Conservation (phyloP, 164 flowering plant genomes). For the Stephania yunnanensis region DNA sequence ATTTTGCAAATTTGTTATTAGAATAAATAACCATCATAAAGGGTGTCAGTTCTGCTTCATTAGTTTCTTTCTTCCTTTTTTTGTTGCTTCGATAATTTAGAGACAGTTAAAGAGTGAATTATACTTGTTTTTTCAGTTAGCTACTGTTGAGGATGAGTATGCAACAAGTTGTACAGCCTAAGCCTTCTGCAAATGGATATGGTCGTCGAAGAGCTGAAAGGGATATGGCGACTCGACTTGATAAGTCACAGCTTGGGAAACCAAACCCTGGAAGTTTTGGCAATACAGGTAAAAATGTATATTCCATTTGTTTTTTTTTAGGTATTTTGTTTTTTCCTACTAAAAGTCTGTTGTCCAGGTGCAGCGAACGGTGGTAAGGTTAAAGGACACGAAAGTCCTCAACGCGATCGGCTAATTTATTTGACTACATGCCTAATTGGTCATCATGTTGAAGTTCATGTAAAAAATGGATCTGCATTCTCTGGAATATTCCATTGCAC, state of each 20-base stretch:
- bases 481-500: conserved; percentile 83
- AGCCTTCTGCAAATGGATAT: conserved; percentile 64
- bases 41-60: no score
- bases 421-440: conserved; percentile 77
- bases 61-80: not conserved
- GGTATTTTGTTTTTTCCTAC: not conserved
- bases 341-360: conserved; percentile 25
- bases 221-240: conserved; percentile 49
- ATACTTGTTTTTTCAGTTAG: conserved; percentile 4
- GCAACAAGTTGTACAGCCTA: conserved; percentile 56
- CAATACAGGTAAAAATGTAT: conserved; percentile 37
- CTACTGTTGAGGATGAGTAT: conserved; percentile 44
- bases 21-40: no score
- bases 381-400: conserved; percentile 43
- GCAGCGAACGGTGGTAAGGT: conserved; percentile 35
- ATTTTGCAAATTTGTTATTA: no score
- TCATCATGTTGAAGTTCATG: conserved; percentile 86
- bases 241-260: conserved; percentile 54
- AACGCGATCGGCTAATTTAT: conserved; percentile 69
- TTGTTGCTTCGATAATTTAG: not conserved
- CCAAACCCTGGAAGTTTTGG: conserved; percentile 33
- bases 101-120: not conserved
- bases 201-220: conserved; percentile 62
- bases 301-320: not conserved
- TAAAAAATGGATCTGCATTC: conserved; percentile 76